Evolutionary conservation across 1,284 basidiomycete genomes (phyloP), one percentile per base, ranked within the genome.

Genomic region (Sporisorium sorghi): DNA sequence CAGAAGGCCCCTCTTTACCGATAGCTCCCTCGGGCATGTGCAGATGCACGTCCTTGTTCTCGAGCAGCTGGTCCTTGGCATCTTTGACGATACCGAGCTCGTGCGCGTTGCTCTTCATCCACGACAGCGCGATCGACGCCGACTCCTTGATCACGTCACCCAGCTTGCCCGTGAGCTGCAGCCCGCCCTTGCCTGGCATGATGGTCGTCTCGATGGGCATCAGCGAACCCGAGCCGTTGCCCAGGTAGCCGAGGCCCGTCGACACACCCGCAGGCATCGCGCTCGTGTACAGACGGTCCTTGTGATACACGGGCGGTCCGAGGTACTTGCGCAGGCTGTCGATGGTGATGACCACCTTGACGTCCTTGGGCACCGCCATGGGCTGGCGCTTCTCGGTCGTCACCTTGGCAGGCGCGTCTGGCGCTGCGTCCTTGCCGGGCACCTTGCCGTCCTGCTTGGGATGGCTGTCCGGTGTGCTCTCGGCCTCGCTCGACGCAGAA

Each of bases 81-180:
- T 88, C 88, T 74, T 88, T 86, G 26, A 80, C 74, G 78, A 98
- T 92, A 6, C 94, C 94, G 7, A 98, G 88, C 48, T 92, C 90
- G 83, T 89, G 91, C 2, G 94, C 93, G 80, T 98, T 92, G 19
- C 90, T 88, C 86, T 96, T 97, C 62, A 97, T 91, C 92, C 93
- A 98, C 77, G 91, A 92, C 51, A 98, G 87, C 2, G 92, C 93
- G 72, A 98, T 96, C 85, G 96, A 93, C 0, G 96, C 94, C 63
- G 91, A 93, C 86, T 98, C 96, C 60, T 94, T 90, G 84, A 98
- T 98, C 66, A 98, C 96, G 81, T 99, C 96, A 53, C 96, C 96
- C 2, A 99, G 90, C 87, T 98, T 98, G 53, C 96, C 96, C 0
- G 96, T 98, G 7, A 98, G 87, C 80, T 95, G 93, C 3, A 98